Base-by-base conservation (phyloP, 352 stramenopile genomes). In the Phytophthora hibernalis region DNA sequence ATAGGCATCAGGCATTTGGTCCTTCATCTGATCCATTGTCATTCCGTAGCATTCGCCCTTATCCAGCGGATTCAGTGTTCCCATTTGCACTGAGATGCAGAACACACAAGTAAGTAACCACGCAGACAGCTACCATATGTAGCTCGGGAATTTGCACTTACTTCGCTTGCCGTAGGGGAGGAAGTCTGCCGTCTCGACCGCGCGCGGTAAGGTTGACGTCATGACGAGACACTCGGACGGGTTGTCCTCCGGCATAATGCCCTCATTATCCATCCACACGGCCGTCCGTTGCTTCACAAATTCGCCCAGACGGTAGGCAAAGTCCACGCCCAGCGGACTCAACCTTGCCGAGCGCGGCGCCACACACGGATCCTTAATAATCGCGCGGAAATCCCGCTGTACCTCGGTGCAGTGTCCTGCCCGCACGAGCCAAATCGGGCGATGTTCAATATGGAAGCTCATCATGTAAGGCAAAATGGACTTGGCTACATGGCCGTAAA, bases 391-490 rank as follows among this genome's bases (percentile, higher is more conserved):
- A 54, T 95, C 83, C 13, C 63, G 50, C 9, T 72, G 70, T 54
- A 93, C 87, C 68, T 92, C 82, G 0, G 71, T 92, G 68, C 87
- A 95, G 52, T 97, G 91, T 20, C 90, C 92, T 15, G 92, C 91
- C n/a, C 91, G 88, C 51, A 96, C 91, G 21, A 98, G 83, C 90
- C 91, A 98, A 38, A 98, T 98, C 18, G 88, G 90, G 0, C 95
- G 89, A 38, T 96, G 93, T 51, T 91, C 81, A 64, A 98, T 98
- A 82, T 98, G 95, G 57, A 98, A 96, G 74, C 97, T 98, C 86
- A 93, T 96, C 85, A 97, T 93, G 70, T 97, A 97, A 15, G 89
- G 91, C 61, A 96, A 64, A n/a, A 97, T 93, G 24, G 90, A 96
- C 76, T 96, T 97, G 67, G 91, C 89, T 35, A 97, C 83, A 52